phyloP scores from a whole-genome alignment of 2,329 filamentous ascomycete genomes.

The Nigrospora osmanthi region DNA sequence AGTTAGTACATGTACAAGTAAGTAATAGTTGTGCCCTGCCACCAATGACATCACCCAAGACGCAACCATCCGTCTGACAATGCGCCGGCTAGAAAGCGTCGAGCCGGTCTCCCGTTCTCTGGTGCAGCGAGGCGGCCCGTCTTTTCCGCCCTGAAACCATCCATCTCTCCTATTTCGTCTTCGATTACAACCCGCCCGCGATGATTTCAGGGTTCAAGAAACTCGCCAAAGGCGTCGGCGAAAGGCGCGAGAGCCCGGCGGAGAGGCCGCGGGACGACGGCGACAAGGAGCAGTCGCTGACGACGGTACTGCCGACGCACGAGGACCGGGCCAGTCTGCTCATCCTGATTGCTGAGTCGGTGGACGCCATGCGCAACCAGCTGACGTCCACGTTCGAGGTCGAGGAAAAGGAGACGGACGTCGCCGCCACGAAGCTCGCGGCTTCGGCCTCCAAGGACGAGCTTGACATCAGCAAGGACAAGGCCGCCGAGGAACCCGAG shows the following conservation, averaged over 20 bases:
- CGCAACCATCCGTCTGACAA: too few relatives aligned
- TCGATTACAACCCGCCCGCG: neutral
- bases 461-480: neutral
- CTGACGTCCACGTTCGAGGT: constrained; percentile 5
- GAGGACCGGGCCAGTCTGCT: constrained; percentile 9
- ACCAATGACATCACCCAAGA: too few relatives aligned
- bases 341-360: constrained; percentile 7
- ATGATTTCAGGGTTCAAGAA: constrained; percentile 1
- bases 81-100: too few relatives aligned
- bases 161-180: too few relatives aligned
- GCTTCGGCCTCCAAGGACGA: neutral
- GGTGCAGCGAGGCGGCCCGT: too few relatives aligned
- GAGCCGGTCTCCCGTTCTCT: too few relatives aligned
- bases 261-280: neutral
- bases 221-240: neutral
- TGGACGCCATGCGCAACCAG: constrained; percentile 9
- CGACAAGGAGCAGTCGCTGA: constrained; percentile 9
- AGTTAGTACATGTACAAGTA: too few relatives aligned
- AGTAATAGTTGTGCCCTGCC: too few relatives aligned
- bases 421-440: neutral
- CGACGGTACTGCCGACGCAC: constrained; percentile 9
- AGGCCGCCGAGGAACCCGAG: constrained; percentile 1
- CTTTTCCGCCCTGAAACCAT: too few relatives aligned
- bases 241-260: neutral
- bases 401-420: constrained; percentile 5